Conservation (phyloP, 2,329 filamentous ascomycete genomes). For the Fusarium scirpi region DNA sequence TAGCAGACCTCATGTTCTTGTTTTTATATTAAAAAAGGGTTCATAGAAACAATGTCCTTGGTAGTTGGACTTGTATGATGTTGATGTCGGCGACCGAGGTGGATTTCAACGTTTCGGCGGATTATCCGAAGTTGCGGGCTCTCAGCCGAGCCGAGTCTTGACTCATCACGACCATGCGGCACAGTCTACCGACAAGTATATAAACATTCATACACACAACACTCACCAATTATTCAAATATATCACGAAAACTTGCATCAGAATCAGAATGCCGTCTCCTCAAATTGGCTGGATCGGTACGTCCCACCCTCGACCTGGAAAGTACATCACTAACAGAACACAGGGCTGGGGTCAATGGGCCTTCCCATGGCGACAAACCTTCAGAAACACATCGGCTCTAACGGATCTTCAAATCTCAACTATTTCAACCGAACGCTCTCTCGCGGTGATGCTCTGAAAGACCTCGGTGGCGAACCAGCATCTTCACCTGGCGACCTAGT, state of each 20-base stretch:
- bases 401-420: constrained; percentile 45
- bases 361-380: constrained; percentile 62
- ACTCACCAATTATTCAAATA: neutral
- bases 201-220: neutral
- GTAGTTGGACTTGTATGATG: too few relatives aligned
- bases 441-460: constrained; percentile 52
- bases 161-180: neutral
- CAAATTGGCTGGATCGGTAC: constrained; percentile 34
- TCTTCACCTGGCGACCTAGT: constrained; percentile 46
- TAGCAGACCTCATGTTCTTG: too few relatives aligned
- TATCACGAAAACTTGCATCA: neutral
- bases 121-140: constrained; percentile 10
- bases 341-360: constrained; percentile 65
- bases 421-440: constrained; percentile 63
- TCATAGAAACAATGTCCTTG: too few relatives aligned
- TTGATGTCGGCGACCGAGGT: neutral
- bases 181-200: neutral
- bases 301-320: accelerated
- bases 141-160: neutral
- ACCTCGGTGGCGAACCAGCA: constrained; percentile 46
- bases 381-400: constrained; percentile 54
- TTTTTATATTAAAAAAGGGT: too few relatives aligned
- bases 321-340: accelerated
- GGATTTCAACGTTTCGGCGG: neutral
- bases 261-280: constrained; percentile 3